These are phyloP conservation scores for Aspergillus nomiae DNA, from an alignment of 2,329 filamentous ascomycete species.

Conservation along the genomic window DNA sequence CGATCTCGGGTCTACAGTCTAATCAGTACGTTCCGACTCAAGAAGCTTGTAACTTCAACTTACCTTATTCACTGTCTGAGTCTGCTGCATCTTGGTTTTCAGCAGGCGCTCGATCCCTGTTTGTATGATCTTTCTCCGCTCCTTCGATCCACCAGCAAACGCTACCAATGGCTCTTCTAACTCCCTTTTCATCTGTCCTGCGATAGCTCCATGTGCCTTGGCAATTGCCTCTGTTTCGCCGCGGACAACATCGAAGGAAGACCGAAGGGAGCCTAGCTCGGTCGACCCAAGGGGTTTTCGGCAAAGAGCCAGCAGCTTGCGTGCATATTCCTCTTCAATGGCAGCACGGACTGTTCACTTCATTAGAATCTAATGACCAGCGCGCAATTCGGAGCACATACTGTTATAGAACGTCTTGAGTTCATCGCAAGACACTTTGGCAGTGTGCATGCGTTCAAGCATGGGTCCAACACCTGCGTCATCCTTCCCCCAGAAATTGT, in stretches of 20 bases:
- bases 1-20: constrained; percentile 73
- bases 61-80: constrained; percentile 86
- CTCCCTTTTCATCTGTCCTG: constrained; percentile 92
- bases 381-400: constrained; percentile 44
- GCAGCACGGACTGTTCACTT: constrained; percentile 70
- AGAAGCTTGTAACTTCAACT: constrained; percentile 21
- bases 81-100: constrained; percentile 92
- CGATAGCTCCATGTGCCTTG: constrained; percentile 88
- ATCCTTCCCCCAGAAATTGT: constrained; percentile 99
- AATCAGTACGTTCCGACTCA: constrained; percentile 14
- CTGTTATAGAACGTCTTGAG: constrained; percentile 85
- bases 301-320: constrained; percentile 81
- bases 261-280: constrained; percentile 79
- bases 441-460: constrained; percentile 89
- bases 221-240: constrained; percentile 91
- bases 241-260: constrained; percentile 83
- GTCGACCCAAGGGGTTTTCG: constrained; percentile 87
- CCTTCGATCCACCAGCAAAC: constrained; percentile 94
- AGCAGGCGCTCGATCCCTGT: constrained; percentile 90
- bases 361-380: constrained; percentile 12
- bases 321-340: constrained; percentile 94
- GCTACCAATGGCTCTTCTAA: constrained; percentile 90
- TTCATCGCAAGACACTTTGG: constrained; percentile 94
- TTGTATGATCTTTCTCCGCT: constrained; percentile 94
- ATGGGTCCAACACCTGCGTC: constrained; percentile 92